phyloP scores from a whole-genome alignment of 352 stramenopile species.

The Achlya hypogyna region DNA sequence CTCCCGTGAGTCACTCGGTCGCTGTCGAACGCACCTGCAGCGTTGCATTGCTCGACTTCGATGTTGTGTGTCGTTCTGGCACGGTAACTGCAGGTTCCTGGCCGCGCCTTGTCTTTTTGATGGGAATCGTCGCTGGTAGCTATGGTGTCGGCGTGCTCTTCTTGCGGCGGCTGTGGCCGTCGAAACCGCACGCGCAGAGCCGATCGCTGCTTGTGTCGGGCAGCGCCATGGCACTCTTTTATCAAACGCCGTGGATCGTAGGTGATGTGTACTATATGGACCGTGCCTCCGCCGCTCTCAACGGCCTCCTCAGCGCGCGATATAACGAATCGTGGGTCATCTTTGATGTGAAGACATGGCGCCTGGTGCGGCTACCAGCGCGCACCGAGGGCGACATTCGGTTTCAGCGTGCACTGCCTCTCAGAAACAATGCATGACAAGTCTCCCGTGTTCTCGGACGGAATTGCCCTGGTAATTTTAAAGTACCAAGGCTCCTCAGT shows the following conservation, averaged over 20 bases:
- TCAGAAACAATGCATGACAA: not conserved
- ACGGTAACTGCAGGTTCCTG: not conserved
- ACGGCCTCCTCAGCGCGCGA: not conserved
- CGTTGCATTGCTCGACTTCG: not conserved
- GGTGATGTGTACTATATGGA: slow-evolving; percentile 2
- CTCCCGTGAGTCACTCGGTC: not conserved
- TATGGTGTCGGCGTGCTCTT: not conserved
- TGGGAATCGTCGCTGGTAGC: not conserved
- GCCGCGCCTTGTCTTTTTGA: not conserved
- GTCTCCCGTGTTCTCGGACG: too few relatives aligned
- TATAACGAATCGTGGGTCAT: not conserved
- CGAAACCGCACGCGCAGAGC: not conserved
- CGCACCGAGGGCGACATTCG: not conserved
- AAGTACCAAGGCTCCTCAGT: too few relatives aligned
- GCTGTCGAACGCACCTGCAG: not conserved
- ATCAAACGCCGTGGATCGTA: not conserved
- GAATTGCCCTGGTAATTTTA: too few relatives aligned
- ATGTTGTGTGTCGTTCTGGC: not conserved
- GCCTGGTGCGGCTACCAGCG: not conserved
- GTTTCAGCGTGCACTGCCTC: too few relatives aligned
- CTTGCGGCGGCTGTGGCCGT: not conserved
- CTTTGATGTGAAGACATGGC: not conserved
- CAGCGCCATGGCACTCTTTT: not conserved
- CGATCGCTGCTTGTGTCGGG: not conserved
- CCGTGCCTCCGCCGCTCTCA: not conserved